phyloP scores from a whole-genome alignment of 352 stramenopile species.

The Pythium folliculosum region DNA sequence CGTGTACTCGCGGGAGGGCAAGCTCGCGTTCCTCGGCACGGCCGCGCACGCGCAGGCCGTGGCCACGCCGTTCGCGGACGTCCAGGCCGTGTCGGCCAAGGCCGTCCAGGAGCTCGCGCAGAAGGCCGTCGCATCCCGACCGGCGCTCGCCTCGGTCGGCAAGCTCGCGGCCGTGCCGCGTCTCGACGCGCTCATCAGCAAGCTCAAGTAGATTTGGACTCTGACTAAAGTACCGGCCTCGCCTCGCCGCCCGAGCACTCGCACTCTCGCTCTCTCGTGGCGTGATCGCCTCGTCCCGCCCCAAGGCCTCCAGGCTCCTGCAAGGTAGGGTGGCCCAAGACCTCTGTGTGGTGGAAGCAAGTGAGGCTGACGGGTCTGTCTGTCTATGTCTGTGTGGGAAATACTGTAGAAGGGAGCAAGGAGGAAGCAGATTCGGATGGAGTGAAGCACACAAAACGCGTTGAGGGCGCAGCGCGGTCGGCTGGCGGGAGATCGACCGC shows the following conservation, averaged over 20 bases:
- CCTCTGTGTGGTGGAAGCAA: neutral
- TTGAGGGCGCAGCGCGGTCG: neutral
- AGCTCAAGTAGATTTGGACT: conserved; percentile 68
- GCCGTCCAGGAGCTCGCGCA: conserved; percentile 78
- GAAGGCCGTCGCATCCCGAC: conserved; percentile 70
- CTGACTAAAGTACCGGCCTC: conserved; percentile 11
- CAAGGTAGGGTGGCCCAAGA: neutral
- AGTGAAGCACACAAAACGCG: neutral
- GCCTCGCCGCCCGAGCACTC: neutral
- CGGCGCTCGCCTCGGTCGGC: conserved; percentile 76
- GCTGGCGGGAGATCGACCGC: conserved; percentile 3
- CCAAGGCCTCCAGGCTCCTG: neutral
- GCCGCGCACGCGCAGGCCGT: conserved; percentile 48
- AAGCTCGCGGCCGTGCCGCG: conserved; percentile 71
- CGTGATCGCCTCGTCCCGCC: neutral
- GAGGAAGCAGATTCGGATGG: neutral
- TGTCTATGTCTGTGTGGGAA: neutral
- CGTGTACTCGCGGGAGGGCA: conserved; percentile 45
- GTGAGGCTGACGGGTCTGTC: too few relatives aligned
- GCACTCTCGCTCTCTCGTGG: neutral
- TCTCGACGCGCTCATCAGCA: conserved; percentile 68
- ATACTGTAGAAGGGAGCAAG: neutral
- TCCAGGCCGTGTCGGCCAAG: conserved; percentile 54
- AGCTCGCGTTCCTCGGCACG: conserved; percentile 45
- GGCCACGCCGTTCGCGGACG: conserved; percentile 32